Base-by-base conservation (phyloP, 371 early-diverging fungal species). In the Syncephalastrum racemosum region DNA sequence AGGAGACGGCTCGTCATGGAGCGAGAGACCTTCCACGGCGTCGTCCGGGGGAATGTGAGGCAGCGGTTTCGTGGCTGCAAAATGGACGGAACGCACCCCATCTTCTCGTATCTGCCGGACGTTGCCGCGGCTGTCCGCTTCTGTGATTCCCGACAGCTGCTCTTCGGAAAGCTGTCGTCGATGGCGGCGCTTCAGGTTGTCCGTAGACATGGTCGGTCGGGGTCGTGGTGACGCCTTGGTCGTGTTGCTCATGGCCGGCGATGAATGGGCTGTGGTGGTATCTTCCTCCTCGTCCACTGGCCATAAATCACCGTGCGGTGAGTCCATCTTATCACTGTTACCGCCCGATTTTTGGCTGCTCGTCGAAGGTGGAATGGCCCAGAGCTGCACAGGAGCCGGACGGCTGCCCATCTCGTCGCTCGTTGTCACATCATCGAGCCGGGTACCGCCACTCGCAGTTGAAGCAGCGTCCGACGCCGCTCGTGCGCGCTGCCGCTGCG, bases 391-490 rank as follows among this genome's bases (percentile, higher is more conserved):
- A 49, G 42, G 41, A 4, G 42, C 40, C 12, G 56, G 22, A 31
- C 31, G 56, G 16, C n/a, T 27, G 25, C 36, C 36, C 42, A 14
- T 18, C 13, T 12, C 52, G n/a, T 27, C 40, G 43, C 24, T 23
- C 16, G 10, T 8, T 16, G 41, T 14, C 14, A 10, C 27, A 39
- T 40, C 23, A 51, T 25, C n/a, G 23, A 51, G 24, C 62, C 62
- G 27, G 64, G 48, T 20, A 61, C 54, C 16, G 64, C 64, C 67
- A 12, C 64, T 67, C 10, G 62, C 40, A 24, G 71, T 62, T 27
- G 66, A 50, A 8, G 67, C 47, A 16, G 68, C 45, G 8, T 46
- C 62, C 22, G 57, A 59, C 19, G 57, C 23, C 5, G 59, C 49
- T 16, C 14, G 49, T 31, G 36, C 36, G 12, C 36, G 25, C 46